Evolutionary conservation across 768 basidiomycete species (phyloP), one percentile per base, ranked within the genome.

Genomic region (Termitomyces sp.): DNA sequence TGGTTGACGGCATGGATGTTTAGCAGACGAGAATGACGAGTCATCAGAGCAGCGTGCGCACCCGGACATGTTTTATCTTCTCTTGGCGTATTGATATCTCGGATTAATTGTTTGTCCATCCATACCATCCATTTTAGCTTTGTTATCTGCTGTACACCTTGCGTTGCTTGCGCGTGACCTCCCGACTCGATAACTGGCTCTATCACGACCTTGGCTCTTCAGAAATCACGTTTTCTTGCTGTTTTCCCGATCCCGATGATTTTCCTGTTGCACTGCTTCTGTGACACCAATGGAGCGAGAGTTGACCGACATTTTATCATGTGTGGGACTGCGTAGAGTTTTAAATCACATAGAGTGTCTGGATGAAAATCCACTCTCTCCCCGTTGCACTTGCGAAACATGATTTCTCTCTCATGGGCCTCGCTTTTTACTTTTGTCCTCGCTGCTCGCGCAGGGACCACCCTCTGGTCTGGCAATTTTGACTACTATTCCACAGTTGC

Each of bases 1-100:
- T 85, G 84, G 85, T 70, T 85, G 61, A 83, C 80, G 40, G 79
- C 84, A 35, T 88, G 86, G 87, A 79, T 87, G 77, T 88, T 85
- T 68, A 75, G 72, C 63, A 75, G 69, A 60, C 58, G 67, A 46
- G 63, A 71, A 45, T 76, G 61, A 72, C 46, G 32, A 54, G 32
- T 54, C 49, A 57, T 42, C 52, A 45, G 52, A 24, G 35, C 60
- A 49, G 44, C 53, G 64, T 66, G 60, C 66, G 64, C 22, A 43
- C 20, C 43, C 43, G 4, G 68, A 62, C 63, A 60, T 67, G 68
- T 63, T 63, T 60, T 54, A 65, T 63, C 63, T 63, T 63, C 52
- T 68, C 60, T 62, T 57, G 58, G 64, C 67, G 62, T 57, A 61
- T 70, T 69, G 67, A 73, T 74, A 74, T 70, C 68, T 68, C 70